Conservation (phyloP, 257 asterid genomes). For the Henckelia pumila region DNA sequence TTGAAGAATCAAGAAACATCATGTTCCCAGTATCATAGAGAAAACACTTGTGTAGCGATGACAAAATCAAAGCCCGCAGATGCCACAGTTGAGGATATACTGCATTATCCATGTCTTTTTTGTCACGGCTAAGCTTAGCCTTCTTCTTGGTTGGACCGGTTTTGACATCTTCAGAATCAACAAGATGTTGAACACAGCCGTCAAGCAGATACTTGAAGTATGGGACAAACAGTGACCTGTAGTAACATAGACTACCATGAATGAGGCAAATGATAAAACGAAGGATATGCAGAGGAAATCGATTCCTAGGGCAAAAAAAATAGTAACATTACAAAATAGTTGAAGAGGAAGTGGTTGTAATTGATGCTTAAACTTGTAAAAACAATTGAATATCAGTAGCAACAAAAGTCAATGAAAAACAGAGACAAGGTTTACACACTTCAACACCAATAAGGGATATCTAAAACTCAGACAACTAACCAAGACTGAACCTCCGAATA, state of each 20-base stretch:
- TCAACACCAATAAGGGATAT: too few relatives aligned
- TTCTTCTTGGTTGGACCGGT: slow-evolving; percentile 52
- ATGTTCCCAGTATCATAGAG: slow-evolving; percentile 71
- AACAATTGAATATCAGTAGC: slow-evolving; percentile 2
- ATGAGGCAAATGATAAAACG: slow-evolving; percentile 1
- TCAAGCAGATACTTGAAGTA: slow-evolving; percentile 81
- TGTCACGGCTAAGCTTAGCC: slow-evolving; percentile 46
- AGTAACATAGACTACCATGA: slow-evolving; percentile 4
- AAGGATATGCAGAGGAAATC: slow-evolving; percentile 6
- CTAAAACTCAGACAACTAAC: too few relatives aligned
- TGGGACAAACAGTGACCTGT: slow-evolving; percentile 84
- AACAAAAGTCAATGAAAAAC: neutral
- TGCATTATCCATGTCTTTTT: slow-evolving; percentile 37
- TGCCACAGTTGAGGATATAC: slow-evolving; percentile 63
- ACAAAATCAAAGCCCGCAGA: slow-evolving; percentile 63
- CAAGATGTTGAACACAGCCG: slow-evolving; percentile 69
- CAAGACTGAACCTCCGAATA: too few relatives aligned
- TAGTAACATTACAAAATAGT: neutral
- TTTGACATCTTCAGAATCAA: slow-evolving; percentile 35
- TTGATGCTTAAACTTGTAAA: neutral
- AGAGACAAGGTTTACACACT: neutral
- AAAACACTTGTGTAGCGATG: slow-evolving; percentile 75
- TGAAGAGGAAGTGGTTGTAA: neutral
- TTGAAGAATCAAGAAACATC: slow-evolving; percentile 64
- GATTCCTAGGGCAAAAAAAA: neutral